Evolutionary conservation across 1,284 basidiomycete species (phyloP), one percentile per base, ranked within the genome.

Genomic region (Ustilago sp.): DNA sequence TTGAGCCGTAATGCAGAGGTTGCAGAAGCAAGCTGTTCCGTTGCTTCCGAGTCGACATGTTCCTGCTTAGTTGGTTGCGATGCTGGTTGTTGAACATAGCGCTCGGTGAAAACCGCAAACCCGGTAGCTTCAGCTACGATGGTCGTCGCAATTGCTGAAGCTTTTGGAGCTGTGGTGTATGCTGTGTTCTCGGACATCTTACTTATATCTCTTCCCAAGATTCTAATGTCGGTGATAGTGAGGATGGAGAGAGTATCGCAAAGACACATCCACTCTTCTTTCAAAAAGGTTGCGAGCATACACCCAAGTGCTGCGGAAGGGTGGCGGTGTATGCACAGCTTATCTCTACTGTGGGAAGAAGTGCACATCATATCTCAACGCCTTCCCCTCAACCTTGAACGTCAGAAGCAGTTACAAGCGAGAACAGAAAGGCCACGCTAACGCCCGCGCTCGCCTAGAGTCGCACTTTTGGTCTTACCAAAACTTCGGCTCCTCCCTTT

Each of bases 81-180:
- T n/a, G 31, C 11, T 8, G 8, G 6, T 5, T 12, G 23, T 12
- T 50, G 28, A 7, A 17, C 48, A 13, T 56, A 47, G 52, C 13
- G 15, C 34, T 70, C 68, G 32, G n/a, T 28, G 4, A 71, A 56
- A 11, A 63, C 68, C n/a, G 68, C 54, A 35, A 66, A 66, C 19
- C 68, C 68, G 2, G 68, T 71, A 0, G 59, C 59, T 38, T 71
- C 63, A 28, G 55, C 45, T n/a, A 63, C 34, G 7, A 63, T 11
- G 0, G 51, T 51, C 1, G 56, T 39, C 17, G 60, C 52, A 17
- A 55, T 15, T 19, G 8, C 28, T 11, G 48, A 50, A 11, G 48
- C 48, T 32, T 12, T 7, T 13, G 28, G 48, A 50, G n/a, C 11
- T 7, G 48, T 50, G 13, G 36, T 38, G 36, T 38, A 13, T 45